phyloP scores from a whole-genome alignment of 345 rosid species.

The Arabidopsis suecica region DNA sequence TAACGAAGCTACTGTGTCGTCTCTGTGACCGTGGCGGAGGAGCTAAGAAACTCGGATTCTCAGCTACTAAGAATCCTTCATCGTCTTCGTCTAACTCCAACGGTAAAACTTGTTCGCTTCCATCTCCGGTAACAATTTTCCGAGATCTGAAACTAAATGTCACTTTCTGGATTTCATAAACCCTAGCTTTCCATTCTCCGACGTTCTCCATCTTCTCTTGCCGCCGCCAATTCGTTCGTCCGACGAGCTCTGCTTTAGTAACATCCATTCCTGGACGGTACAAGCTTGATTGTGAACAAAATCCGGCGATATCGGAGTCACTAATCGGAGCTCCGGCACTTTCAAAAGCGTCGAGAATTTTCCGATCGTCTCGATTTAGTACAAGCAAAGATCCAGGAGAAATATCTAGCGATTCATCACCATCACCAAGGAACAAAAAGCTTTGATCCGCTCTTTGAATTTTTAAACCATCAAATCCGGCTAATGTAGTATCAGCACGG shows the following conservation, averaged over 20 bases:
- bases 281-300: conserved; percentile 82
- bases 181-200: conserved; percentile 93
- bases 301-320: conserved; percentile 80
- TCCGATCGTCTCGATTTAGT: conserved; percentile 77
- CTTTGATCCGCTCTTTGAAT: conserved; percentile 96
- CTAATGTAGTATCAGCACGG: conserved; percentile 89
- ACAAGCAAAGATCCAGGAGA: conserved; percentile 84
- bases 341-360: conserved; percentile 85
- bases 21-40: conserved; percentile 46
- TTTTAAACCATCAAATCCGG: conserved; percentile 96
- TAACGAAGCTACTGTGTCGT: conserved; percentile 94
- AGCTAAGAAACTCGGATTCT: conserved; percentile 68
- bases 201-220: conserved; percentile 84
- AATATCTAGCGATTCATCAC: conserved; percentile 60
- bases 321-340: conserved; percentile 83
- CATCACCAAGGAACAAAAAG: conserved; percentile 94
- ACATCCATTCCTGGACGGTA: conserved; percentile 96
- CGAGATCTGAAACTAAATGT: conserved; percentile 82
- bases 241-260: conserved; percentile 86
- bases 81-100: conserved; percentile 94
- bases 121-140: conserved; percentile 66
- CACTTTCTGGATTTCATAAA: conserved; percentile 82
- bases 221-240: conserved; percentile 88
- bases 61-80: conserved; percentile 88
- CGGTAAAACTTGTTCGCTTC: conserved; percentile 76